Evolutionary conservation across 805 yeast species (phyloP), one percentile per base, ranked within the genome.

Genomic region (Jamesozyma rosinii): DNA sequence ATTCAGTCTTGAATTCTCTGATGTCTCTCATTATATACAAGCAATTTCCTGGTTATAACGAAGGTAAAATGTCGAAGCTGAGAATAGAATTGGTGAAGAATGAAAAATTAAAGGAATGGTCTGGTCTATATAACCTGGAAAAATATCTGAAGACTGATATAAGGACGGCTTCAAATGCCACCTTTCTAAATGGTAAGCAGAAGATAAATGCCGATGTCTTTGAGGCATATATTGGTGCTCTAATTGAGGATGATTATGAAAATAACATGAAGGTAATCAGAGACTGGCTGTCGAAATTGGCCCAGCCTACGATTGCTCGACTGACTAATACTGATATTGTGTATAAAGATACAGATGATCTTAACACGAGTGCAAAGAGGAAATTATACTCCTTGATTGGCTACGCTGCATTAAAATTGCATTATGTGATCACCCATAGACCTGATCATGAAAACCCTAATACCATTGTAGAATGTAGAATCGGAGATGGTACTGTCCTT

Each of bases 141-240:
- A 69, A 75, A 45, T 67, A 67, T 42, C 63, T 86, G 48, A 69
- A 72, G 44, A 68, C 72, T 42, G 71, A 73, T 50, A 68, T 72
- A 29, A 76, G 75, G 44, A 41, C 51, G 9, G 47, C 49, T 22
- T 55, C 51, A 18, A 53, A 59, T 20, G 43, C 47, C 3, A 50
- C 47, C 17, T 68, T 72, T 42, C 59, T 64, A 24, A 65, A 67
- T 29, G 84, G 85, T 8, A 76, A 72, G 45, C 74, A 74, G 49
- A 92, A 92, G 57, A 67, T 83, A 3, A 74, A 74, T 55, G 95
- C 97, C 0, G 98, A 90, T 68, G 78, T 83, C 0, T 85, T 90
- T 58, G 98, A 92, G 64, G 96, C 97, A 0, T 90, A 90, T 52
- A 72, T 92, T 37, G 97, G 95, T 5, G 98, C 94, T 0, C 62